Evolutionary conservation across 176 grass and related monocot species (phyloP).

Genomic region (Neostapfia colusana): DNA sequence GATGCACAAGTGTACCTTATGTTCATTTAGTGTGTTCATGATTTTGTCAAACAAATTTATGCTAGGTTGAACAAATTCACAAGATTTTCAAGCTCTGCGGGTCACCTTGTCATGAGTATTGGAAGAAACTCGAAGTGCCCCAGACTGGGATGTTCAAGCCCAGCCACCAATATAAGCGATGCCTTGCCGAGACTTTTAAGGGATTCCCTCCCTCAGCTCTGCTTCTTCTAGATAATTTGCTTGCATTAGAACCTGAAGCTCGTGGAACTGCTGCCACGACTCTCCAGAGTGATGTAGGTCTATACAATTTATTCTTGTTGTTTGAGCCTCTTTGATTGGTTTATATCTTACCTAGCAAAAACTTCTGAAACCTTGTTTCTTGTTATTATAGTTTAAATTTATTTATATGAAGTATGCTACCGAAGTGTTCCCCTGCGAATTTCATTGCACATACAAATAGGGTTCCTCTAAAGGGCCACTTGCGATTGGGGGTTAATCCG

Average conservation of each 20-base stretch:
- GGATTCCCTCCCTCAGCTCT: slow-evolving; percentile 63
- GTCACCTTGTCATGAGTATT: slow-evolving; percentile 73
- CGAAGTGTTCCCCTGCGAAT: too few relatives aligned
- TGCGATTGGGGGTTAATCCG: too few relatives aligned
- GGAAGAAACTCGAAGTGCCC: slow-evolving; percentile 76
- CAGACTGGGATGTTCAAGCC: slow-evolving; percentile 84
- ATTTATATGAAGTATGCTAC: too few relatives aligned
- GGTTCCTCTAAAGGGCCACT: not conserved
- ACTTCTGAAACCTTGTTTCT: slow-evolving; percentile 1
- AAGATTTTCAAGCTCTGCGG: slow-evolving; percentile 95
- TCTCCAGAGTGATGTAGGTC: slow-evolving; percentile 70
- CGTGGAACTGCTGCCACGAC: slow-evolving; percentile 66
- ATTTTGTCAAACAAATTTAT: slow-evolving; percentile 25
- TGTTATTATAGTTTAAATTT: not conserved
- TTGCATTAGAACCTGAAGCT: slow-evolving; percentile 72
- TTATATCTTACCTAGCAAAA: too few relatives aligned
- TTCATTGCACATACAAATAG: too few relatives aligned
- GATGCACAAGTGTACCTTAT: not conserved
- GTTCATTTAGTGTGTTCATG: slow-evolving; percentile 1
- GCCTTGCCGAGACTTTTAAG: slow-evolving; percentile 74
- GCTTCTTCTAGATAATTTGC: slow-evolving; percentile 62
- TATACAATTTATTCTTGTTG: too few relatives aligned
- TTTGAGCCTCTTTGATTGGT: too few relatives aligned
- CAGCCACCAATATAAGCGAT: slow-evolving; percentile 50
- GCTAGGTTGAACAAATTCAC: slow-evolving; percentile 94